Evolutionary conservation across 2,329 filamentous ascomycete species (phyloP).

Genomic region (Colletotrichum theobromicola): DNA sequence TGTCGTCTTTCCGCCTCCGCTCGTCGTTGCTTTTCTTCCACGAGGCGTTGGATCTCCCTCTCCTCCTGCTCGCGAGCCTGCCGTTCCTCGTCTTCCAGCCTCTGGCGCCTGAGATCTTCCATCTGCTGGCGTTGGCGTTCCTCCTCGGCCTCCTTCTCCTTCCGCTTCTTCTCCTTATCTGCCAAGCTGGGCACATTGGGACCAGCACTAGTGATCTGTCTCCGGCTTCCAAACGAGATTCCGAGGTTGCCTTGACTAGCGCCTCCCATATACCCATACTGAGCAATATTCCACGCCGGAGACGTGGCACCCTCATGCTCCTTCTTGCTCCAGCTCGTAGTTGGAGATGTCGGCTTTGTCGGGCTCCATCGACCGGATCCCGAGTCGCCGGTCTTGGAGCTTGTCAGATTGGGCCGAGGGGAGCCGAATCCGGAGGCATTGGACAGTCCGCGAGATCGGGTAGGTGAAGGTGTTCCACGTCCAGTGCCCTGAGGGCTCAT

Average conservation of each 20-base stretch:
- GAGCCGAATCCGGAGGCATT: constrained; percentile 54
- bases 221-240: constrained; percentile 86
- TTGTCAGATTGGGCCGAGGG: constrained; percentile 42
- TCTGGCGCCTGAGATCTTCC: constrained; percentile 56
- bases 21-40: constrained; percentile 64
- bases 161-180: constrained; percentile 78
- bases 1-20: constrained; percentile 70
- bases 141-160: constrained; percentile 62
- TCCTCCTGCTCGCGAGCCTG: constrained; percentile 67
- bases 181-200: constrained; percentile 81
- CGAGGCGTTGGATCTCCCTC: constrained; percentile 64
- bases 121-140: constrained; percentile 61
- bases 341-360: constrained; percentile 62
- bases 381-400: constrained; percentile 59
- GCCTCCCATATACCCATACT: constrained; percentile 98
- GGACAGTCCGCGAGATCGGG: constrained; percentile 54
- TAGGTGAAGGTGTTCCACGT: constrained; percentile 46
- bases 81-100: constrained; percentile 64
- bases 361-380: constrained; percentile 65
- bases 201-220: constrained; percentile 87
- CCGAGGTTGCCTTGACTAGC: constrained; percentile 96
- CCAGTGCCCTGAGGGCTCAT: constrained; percentile 74
- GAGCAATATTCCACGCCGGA: constrained; percentile 97
- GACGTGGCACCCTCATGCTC: constrained; percentile 80
- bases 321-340: constrained; percentile 91